Evolutionary conservation across 495 filamentous ascomycete species (phyloP), one percentile per base, ranked within the genome.

Genomic region (Penicillium verhagenii): DNA sequence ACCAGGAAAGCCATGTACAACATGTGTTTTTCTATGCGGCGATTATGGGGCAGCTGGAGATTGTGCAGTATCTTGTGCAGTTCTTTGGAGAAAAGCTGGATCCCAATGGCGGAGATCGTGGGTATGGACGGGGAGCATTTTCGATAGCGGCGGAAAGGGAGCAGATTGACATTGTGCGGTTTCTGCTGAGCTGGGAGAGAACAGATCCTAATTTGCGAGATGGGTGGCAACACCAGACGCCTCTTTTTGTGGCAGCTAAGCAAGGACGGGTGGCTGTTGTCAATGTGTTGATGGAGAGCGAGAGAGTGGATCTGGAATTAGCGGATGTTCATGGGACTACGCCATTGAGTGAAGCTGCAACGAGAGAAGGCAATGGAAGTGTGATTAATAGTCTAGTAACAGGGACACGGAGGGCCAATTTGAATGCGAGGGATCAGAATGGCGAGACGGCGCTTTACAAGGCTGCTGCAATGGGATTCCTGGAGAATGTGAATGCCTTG

Each of bases 1-100:
- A 56, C 14, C 18, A 37, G 3, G 37, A 45, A 4, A 50, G 14
- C n/a, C 57, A 66, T 43, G 58, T 61, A 7, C 64, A 66, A 33
- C 57, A 64, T 53, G 61, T 66, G 2, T 66, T 66, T 26, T 61
- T 59, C 21, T 58, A 58, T 19, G 64, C 64, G 37, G 60, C 64
- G 40, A 59, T 64, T 9, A 54, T 50, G 44, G 64, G 64, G 0
- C 55, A 61, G 10, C 16, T 58, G 9, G 64, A 66, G 26, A 57
- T 61, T 16, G 61, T 61, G 14, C 28, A 43, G 44, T 61, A 66
- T 31, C 26, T 66, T 11, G 57, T 66, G 7, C 9, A 31, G 5
- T 61, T 47, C n/a, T 64, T 59, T 16, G 57, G 64, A 6, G 58
- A 58, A 0, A 54, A 50, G 25, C 47, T 66, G 2, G 55, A 66